Base-by-base conservation (phyloP, 2,329 filamentous ascomycete species). In the Plenodomus tracheiphilus region DNA sequence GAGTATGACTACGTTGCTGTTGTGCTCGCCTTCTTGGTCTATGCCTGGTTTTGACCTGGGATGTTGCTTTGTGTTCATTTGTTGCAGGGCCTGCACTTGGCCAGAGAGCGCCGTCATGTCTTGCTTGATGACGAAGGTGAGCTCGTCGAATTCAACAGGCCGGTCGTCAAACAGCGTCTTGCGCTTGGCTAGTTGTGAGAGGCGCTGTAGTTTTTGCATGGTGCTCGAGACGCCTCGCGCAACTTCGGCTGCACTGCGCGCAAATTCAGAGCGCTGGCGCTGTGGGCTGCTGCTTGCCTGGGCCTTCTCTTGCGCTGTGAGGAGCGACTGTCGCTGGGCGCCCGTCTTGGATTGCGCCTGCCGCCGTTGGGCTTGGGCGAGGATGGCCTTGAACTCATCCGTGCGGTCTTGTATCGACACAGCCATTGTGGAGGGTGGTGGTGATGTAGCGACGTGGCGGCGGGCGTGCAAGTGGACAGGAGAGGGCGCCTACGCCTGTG, bases 81-180 rank as follows among this genome's bases (percentile, higher is more conserved):
- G 77, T 69, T 96, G 89, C n/a, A 99, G 79, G 9, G 81, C 80
- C 39, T 88, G 88, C 62, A 97, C 97, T 68, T 96, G 89, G 59
- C 91, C 85, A 74, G 97, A 97, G 49, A 89, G 74, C 4, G 81
- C 85, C 1, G 91, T 90, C 43, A 97, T 83, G 67, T 97, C 93
- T 79, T 97, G 93, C 77, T 97, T 97, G 79, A 97, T 97, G 68
- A 97, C 89, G 68, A 92, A 97, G 7, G 92, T 97, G 71, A 97
- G 84, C 74, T 97, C 91, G 72, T 94, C 94, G 72, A 97, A 97
- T 75, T 99, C 94, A 46, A 97, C 89, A 0, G 94, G 91, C 70
- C 90, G 85, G 77, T 99, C 94, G 73, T 99, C 94, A 71, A 99
- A 99, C 37, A 99, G 85, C 9, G 94, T 96, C 75, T 96, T 95